Evolutionary conservation across 23 red algal genomes (phyloP).

Genomic region (Cyanidioschyzon merolae): DNA sequence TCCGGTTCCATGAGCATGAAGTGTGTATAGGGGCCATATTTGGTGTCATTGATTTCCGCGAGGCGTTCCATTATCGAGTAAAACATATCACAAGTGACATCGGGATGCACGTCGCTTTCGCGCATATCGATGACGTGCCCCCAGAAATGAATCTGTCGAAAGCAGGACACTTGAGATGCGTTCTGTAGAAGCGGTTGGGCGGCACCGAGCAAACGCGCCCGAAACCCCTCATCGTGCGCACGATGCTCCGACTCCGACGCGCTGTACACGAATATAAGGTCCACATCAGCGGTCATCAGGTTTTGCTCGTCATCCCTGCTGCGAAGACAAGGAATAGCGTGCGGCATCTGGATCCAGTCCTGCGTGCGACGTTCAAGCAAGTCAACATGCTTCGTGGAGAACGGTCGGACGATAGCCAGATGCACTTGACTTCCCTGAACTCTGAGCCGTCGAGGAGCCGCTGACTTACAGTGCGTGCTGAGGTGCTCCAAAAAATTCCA

Average conservation of each 20-base stretch:
- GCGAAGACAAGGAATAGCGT: not conserved
- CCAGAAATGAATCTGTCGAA: not conserved
- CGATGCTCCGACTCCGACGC: not conserved
- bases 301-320: not conserved
- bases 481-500: too few relatives aligned
- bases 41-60: not conserved
- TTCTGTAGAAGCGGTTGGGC: not conserved
- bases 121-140: not conserved
- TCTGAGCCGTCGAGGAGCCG: not conserved
- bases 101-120: not conserved
- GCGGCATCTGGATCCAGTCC: not conserved
- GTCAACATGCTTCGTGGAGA: not conserved
- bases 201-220: not conserved
- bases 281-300: not conserved
- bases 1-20: conserved; percentile 24
- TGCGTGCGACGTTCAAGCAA: not conserved
- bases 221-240: not conserved
- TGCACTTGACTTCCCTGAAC: not conserved
- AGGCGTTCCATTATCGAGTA: conserved; percentile 14
- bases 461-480: not conserved
- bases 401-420: not conserved
- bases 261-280: not conserved
- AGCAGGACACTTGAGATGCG: not conserved
- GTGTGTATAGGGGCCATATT: conserved; percentile 1
- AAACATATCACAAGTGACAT: conserved; percentile 11